A percentile compares a stretch with the other conserved stretches of the same genome.
These are phyloP conservation scores for Kappamyces sp. DNA, from an alignment of 192 early-diverging fungal species.

Conservation along the genomic window DNA sequence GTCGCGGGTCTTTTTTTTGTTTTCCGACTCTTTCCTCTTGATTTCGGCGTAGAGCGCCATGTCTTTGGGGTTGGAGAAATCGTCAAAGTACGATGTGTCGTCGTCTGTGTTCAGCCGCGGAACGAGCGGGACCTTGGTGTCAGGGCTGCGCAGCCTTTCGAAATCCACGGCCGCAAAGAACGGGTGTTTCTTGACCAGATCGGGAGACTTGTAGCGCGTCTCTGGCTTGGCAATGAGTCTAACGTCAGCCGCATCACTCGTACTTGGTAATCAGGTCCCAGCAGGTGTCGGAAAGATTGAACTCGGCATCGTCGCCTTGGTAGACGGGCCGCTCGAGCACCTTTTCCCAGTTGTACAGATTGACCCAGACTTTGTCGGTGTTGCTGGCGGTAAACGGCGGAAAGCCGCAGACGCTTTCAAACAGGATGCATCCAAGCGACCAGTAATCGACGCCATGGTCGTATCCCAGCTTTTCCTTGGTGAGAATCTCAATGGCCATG, in stretches of 20 bases:
- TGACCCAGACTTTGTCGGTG: constrained; percentile 74
- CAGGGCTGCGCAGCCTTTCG: constrained; percentile 14
- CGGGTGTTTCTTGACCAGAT: constrained; percentile 30
- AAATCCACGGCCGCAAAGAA: constrained; percentile 37
- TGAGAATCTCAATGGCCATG: constrained; percentile 87
- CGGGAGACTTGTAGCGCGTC: constrained; percentile 5
- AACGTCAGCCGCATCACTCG: not conserved
- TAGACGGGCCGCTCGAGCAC: constrained; percentile 77
- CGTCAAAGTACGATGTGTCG: constrained; percentile 56
- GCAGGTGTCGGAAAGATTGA: constrained; percentile 67
- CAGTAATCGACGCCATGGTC: constrained; percentile 70
- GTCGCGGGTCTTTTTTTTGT: constrained; percentile 23
- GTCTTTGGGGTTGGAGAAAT: constrained; percentile 42
- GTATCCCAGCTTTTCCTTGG: constrained; percentile 47
- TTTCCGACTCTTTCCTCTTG: constrained; percentile 17
- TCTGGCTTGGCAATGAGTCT: constrained; percentile 11
- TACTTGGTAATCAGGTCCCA: constrained; percentile 69
- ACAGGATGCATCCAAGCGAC: constrained; percentile 71
- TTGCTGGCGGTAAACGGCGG: constrained; percentile 66
- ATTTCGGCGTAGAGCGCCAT: constrained; percentile 56
- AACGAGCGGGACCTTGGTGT: constrained; percentile 35
- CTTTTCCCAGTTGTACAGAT: constrained; percentile 75
- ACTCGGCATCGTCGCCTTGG: constrained; percentile 67
- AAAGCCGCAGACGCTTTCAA: constrained; percentile 67
- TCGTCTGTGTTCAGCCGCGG: constrained; percentile 28